phyloP scores from a whole-genome alignment of 331 rosid genomes.

The Erythrophleum ivorense region DNA sequence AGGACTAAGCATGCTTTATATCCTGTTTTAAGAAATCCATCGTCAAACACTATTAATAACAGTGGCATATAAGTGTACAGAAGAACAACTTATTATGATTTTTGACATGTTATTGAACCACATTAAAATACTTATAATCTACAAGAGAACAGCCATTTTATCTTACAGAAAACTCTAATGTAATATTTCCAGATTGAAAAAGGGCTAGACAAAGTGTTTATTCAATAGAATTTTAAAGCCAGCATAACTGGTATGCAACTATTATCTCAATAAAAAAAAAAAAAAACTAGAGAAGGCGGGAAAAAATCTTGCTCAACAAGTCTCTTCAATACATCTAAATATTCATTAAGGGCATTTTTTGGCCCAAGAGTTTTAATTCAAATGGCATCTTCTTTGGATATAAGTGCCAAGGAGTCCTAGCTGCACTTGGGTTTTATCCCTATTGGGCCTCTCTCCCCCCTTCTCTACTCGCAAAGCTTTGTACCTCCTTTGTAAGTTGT shows the following conservation, averaged over 20 bases:
- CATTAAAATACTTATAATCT: background rate
- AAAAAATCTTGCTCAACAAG: background rate
- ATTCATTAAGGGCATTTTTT: background rate
- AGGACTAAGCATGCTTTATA: constrained; percentile 55
- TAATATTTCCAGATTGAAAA: constrained; percentile 6
- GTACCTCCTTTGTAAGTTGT: background rate
- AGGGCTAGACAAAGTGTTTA: constrained; percentile 8
- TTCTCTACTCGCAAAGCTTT: background rate
- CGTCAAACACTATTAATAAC: constrained; percentile 38
- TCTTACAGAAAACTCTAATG: background rate
- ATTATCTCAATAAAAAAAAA: constrained; percentile 22
- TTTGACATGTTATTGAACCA: constrained; percentile 21
- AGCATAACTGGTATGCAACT: constrained; percentile 5
- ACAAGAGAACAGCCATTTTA: background rate
- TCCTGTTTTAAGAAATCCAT: constrained; percentile 43
- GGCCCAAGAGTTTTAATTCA: background rate
- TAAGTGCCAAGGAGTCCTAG: background rate
- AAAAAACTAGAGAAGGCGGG: background rate
- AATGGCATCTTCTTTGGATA: background rate
- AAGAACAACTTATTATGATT: background rate
- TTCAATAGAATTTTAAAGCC: constrained; percentile 18
- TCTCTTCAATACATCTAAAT: constrained; percentile 17
- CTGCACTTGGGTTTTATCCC: background rate
- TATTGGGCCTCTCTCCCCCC: background rate
- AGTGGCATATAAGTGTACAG: constrained; percentile 4